These are phyloP conservation scores for Leucaena leucocephala DNA, from an alignment of 306 rosid species.

Conservation along the genomic window DNA sequence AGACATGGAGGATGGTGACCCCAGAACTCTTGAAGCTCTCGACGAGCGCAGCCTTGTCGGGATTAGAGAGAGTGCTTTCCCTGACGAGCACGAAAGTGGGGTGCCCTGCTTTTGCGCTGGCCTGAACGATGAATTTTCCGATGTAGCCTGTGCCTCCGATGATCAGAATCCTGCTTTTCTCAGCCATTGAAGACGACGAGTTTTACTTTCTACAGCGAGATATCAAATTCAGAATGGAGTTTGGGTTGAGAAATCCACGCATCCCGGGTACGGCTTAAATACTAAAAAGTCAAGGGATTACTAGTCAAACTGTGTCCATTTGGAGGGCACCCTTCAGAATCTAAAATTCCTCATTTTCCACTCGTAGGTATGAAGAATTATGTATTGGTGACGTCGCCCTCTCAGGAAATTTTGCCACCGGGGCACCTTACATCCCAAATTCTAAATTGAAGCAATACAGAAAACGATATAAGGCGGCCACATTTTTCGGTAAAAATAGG, in stretches of 20 bases:
- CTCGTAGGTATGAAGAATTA: too few species aligned
- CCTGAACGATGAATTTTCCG: slow-evolving; percentile 47
- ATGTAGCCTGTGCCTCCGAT: slow-evolving; percentile 46
- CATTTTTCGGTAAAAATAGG: too few species aligned
- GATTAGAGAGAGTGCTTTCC: slow-evolving; percentile 38
- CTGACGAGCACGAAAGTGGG: slow-evolving; percentile 48
- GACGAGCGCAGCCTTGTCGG: slow-evolving; percentile 43
- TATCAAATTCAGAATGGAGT: neutral
- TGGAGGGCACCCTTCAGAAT: too few species aligned
- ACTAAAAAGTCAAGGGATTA: too few species aligned
- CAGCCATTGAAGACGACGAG: slow-evolving; percentile 34
- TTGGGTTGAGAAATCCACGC: neutral
- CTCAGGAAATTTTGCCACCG: too few species aligned
- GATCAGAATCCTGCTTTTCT: slow-evolving; percentile 42
- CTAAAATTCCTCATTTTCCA: too few species aligned
- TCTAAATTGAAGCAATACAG: too few species aligned
- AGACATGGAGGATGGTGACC: slow-evolving; percentile 35
- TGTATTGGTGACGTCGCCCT: too few species aligned
- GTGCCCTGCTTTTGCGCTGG: slow-evolving; percentile 44
- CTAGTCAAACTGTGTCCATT: too few species aligned
- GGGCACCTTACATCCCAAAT: too few species aligned
- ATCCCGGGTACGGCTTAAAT: neutral
- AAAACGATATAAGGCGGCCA: too few species aligned
- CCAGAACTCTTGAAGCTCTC: slow-evolving; percentile 38
- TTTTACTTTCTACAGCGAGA: neutral